Percentiles rank a stretch among this genome's conserved stretches.
Evolutionary conservation across 2,329 filamentous ascomycete species (phyloP).

Genomic region (Torrubiella hemipterigena): DNA sequence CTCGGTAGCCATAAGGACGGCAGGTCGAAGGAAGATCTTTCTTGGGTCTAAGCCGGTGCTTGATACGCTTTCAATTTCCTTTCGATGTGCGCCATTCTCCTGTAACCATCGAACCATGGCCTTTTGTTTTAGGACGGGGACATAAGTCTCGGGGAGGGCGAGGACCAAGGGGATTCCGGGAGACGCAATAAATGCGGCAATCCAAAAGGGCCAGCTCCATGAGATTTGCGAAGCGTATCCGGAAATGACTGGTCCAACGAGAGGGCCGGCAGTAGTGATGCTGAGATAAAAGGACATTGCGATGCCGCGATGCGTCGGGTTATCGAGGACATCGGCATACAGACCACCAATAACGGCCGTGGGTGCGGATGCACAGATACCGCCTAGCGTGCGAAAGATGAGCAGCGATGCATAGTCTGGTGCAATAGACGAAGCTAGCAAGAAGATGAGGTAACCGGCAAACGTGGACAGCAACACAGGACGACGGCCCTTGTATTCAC

Average conservation of each 20-base stretch:
- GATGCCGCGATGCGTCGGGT: slow-evolving; percentile 17
- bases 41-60: slow-evolving; percentile 23
- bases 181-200: slow-evolving; percentile 18
- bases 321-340: slow-evolving; percentile 20
- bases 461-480: slow-evolving; percentile 21
- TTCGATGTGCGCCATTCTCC: too few species aligned
- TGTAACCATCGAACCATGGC: too few species aligned
- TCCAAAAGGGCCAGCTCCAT: slow-evolving; percentile 28
- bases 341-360: slow-evolving; percentile 20
- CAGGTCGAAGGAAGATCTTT: slow-evolving; percentile 36
- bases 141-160: slow-evolving; percentile 33
- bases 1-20: slow-evolving; percentile 33
- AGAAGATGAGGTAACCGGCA: slow-evolving; percentile 20
- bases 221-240: slow-evolving; percentile 35
- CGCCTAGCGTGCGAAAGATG: slow-evolving; percentile 24
- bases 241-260: slow-evolving; percentile 38
- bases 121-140: slow-evolving; percentile 35
- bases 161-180: slow-evolving; percentile 19
- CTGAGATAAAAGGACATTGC: slow-evolving; percentile 22
- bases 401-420: slow-evolving; percentile 30
- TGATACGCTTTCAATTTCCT: too few species aligned
- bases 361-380: slow-evolving; percentile 20
- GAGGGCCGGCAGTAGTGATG: slow-evolving; percentile 19
- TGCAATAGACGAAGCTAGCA: slow-evolving; percentile 23
- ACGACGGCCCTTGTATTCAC: slow-evolving; percentile 20